phyloP scores from a whole-genome alignment of 148 eudicot species.

The Nepenthes gracilis region DNA sequence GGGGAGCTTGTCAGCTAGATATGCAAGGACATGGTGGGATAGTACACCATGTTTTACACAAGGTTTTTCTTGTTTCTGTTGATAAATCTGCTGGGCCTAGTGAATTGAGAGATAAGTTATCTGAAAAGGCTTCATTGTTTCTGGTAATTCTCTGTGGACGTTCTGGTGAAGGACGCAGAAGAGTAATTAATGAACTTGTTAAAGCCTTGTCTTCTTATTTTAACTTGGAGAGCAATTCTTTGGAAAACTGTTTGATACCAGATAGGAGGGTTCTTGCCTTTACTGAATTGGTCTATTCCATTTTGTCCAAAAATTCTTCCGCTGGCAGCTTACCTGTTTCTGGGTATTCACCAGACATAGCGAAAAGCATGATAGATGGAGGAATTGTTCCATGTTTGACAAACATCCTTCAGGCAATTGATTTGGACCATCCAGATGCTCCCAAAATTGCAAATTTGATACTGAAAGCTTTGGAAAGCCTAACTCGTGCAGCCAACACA shows the following conservation, averaged over 20 bases:
- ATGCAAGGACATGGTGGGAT: constrained; percentile 57
- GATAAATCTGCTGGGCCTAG: constrained; percentile 54
- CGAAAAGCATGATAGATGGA: constrained; percentile 93
- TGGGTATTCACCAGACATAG: constrained; percentile 92
- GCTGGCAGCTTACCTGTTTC: constrained; percentile 68
- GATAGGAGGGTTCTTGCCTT: constrained; percentile 69
- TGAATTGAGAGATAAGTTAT: constrained; percentile 74
- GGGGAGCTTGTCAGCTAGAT: constrained; percentile 39
- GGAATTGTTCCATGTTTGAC: constrained; percentile 77
- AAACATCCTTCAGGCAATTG: constrained; percentile 64
- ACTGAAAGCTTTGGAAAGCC: constrained; percentile 75
- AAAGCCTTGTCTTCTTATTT: constrained; percentile 59
- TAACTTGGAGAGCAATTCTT: constrained; percentile 39
- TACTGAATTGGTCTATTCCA: constrained; percentile 79
- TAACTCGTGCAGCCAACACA: constrained; percentile 87
- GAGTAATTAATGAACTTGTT: constrained; percentile 82
- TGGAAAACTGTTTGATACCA: constrained; percentile 51
- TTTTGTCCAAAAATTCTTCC: constrained; percentile 79
- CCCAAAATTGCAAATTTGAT: constrained; percentile 77
- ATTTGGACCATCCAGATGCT: constrained; percentile 97
- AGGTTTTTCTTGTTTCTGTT: constrained; percentile 48
- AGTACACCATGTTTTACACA: constrained; percentile 73
- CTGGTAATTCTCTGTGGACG: constrained; percentile 94
- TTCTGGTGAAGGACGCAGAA: constrained; percentile 87
- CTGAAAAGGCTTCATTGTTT: constrained; percentile 98